phyloP scores from a whole-genome alignment of 176 grass and related monocot species.

The Oropetium thomaeum region DNA sequence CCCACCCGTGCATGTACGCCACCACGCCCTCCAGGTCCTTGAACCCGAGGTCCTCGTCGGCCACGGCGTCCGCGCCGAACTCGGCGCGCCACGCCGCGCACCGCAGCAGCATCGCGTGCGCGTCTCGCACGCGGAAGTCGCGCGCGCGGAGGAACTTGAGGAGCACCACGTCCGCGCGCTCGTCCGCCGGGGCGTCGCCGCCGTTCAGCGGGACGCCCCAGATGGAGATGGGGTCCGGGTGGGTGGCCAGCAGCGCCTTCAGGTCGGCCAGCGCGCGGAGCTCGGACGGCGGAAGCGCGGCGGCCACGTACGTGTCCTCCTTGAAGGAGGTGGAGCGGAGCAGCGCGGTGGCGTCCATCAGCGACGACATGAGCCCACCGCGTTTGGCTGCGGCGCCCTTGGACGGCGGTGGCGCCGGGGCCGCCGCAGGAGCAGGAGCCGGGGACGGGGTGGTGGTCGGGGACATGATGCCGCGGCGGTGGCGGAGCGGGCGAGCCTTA shows the following conservation, averaged over 20 bases:
- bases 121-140: constrained; percentile 78
- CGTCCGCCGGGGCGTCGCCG: constrained; percentile 36
- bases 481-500: no score
- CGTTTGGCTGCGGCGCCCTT: constrained; percentile 54
- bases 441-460: constrained; percentile 36
- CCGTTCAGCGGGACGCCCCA: constrained; percentile 71
- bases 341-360: constrained; percentile 72
- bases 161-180: constrained; percentile 83
- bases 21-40: constrained; percentile 89
- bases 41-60: constrained; percentile 85
- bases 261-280: constrained; percentile 78
- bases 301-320: constrained; percentile 89
- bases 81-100: constrained; percentile 79
- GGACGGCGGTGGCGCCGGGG: neutral
- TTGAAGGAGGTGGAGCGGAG: constrained; percentile 71
- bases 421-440: neutral
- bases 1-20: constrained; percentile 93
- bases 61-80: constrained; percentile 65
- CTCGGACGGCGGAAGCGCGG: constrained; percentile 63
- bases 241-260: constrained; percentile 51
- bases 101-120: constrained; percentile 74
- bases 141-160: constrained; percentile 92
- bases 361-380: constrained; percentile 58
- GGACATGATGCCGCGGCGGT: constrained; percentile 30
- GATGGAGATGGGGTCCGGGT: constrained; percentile 68